Conservation (phyloP, 805 yeast species). For the Wickerhamomyces chambardii region DNA sequence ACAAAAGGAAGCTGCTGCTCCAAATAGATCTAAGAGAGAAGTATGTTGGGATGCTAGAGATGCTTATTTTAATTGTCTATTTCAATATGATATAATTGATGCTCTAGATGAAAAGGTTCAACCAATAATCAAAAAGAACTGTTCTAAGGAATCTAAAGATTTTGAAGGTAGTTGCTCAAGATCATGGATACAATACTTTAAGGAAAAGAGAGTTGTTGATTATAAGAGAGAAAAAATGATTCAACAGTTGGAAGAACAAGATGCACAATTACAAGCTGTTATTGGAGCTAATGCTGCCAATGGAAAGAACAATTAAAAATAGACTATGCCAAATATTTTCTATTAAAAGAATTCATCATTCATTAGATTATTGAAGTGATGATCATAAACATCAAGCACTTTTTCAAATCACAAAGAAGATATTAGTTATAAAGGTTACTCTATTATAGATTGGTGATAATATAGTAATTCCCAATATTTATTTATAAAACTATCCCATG, state of each 20-base stretch:
- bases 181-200: slow-evolving; percentile 86
- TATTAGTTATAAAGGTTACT: too few species aligned
- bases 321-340: too few species aligned
- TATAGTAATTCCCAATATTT: too few species aligned
- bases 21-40: slow-evolving; percentile 60
- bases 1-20: slow-evolving; percentile 30
- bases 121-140: slow-evolving; percentile 38
- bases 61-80: slow-evolving; percentile 64
- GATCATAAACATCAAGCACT: too few species aligned
- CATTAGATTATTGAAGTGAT: too few species aligned
- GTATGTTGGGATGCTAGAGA: slow-evolving; percentile 92
- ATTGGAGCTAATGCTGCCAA: too few species aligned
- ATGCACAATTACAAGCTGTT: slow-evolving; percentile 21
- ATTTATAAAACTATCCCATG: too few species aligned
- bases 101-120: slow-evolving; percentile 50
- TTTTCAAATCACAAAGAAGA: too few species aligned
- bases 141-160: slow-evolving; percentile 45
- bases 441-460: too few species aligned
- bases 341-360: too few species aligned
- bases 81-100: slow-evolving; percentile 55
- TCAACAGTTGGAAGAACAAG: slow-evolving; percentile 62
- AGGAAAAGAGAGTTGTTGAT: slow-evolving; percentile 80
- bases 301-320: too few species aligned
- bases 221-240: slow-evolving; percentile 58
- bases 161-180: slow-evolving; percentile 74